Evolutionary conservation across 208 protist species (phyloP).

Genomic region (Leishmania martiniquensis): DNA sequence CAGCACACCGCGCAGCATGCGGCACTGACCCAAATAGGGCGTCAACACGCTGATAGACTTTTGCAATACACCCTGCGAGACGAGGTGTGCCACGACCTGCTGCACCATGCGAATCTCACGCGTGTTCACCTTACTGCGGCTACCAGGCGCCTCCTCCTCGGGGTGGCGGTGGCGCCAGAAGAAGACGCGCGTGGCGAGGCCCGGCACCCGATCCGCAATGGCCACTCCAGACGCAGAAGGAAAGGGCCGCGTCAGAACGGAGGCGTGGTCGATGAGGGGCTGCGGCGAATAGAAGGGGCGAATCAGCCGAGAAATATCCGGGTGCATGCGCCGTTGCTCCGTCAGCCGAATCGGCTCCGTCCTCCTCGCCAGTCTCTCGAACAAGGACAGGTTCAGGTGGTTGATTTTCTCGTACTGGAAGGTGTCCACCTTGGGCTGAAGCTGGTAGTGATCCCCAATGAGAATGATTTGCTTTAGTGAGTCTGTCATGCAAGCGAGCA

Average conservation of each 20-base stretch:
- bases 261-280: conserved; percentile 64
- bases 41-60: conserved; percentile 94
- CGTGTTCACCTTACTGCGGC: conserved; percentile 89
- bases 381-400: conserved; percentile 89
- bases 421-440: conserved; percentile 93
- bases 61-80: conserved; percentile 85
- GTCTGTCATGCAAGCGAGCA: conserved; percentile 92
- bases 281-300: conserved; percentile 85
- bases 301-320: conserved; percentile 77
- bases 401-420: conserved; percentile 90
- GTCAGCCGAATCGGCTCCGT: conserved; percentile 70
- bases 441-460: conserved; percentile 93
- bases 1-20: conserved; percentile 76
- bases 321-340: conserved; percentile 93
- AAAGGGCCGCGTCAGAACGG: conserved; percentile 59
- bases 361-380: conserved; percentile 79
- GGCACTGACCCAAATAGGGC: conserved; percentile 94
- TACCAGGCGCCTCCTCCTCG: conserved; percentile 77
- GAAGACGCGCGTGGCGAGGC: conserved; percentile 74
- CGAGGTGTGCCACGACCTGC: conserved; percentile 72
- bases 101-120: conserved; percentile 83
- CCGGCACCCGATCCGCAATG: conserved; percentile 57
- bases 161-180: conserved; percentile 91
- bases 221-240: conserved; percentile 44
- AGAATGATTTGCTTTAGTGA: conserved; percentile 91